Conservation (phyloP, 345 rosid genomes). For the Gynandropsis gynandra region DNA sequence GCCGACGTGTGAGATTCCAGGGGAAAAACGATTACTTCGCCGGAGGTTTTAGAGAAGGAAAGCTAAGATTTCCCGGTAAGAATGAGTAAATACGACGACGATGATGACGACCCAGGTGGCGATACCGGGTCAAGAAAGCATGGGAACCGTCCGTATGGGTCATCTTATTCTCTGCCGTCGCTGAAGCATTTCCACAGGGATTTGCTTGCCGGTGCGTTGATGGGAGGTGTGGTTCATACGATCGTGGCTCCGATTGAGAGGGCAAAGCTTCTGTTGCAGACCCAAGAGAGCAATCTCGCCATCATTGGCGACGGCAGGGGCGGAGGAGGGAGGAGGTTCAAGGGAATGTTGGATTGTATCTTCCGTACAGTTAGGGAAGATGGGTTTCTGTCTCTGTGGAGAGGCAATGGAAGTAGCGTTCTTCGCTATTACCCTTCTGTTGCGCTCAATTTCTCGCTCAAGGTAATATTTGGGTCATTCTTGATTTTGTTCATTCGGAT, state of each 20-base stretch:
- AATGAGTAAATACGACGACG: conserved; percentile 31
- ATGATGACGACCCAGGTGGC: conserved; percentile 38
- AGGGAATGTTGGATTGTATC: conserved; percentile 90
- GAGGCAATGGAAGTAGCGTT: conserved; percentile 95
- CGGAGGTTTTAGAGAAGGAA: too few species aligned
- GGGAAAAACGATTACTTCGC: too few species aligned
- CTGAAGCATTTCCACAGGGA: conserved; percentile 62
- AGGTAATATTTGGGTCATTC: conserved; percentile 27
- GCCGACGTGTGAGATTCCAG: too few species aligned
- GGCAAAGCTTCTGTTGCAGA: conserved; percentile 78
- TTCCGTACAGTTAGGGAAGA: conserved; percentile 77
- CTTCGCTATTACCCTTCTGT: conserved; percentile 94
- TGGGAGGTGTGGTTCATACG: conserved; percentile 95
- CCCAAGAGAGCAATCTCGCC: conserved; percentile 93
- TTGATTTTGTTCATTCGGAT: too few species aligned
- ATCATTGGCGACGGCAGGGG: conserved; percentile 35
- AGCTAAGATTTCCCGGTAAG: not conserved
- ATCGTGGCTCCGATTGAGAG: conserved; percentile 96
- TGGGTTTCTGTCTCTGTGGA: conserved; percentile 80
- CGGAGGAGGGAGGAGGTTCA: conserved; percentile 51
- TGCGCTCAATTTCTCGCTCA: conserved; percentile 93
- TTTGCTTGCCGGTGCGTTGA: conserved; percentile 83
- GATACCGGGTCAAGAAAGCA: conserved; percentile 12
- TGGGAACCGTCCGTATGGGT: conserved; percentile 8
- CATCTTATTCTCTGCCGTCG: conserved; percentile 9